These are phyloP conservation scores for Suillus subalutaceus DNA, from an alignment of 768 basidiomycete genomes.

Conservation along the genomic window DNA sequence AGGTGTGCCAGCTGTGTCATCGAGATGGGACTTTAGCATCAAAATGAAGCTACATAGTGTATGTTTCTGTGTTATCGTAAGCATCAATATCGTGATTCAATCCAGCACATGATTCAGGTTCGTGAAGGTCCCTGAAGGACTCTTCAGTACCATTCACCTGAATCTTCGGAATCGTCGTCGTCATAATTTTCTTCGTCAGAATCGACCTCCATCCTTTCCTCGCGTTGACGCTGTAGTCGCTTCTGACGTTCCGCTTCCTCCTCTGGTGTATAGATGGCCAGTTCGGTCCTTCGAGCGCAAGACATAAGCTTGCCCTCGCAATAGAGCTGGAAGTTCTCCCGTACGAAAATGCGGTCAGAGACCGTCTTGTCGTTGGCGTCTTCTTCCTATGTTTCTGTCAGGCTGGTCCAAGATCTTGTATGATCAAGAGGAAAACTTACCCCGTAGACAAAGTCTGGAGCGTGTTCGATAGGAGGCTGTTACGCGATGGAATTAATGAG, in stretches of 20 bases:
- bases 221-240: conserved; percentile 12
- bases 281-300: conserved; percentile 20
- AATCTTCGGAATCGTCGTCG: conserved; percentile 11
- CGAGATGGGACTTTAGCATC: not conserved
- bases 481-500: not conserved
- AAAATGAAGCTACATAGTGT: not conserved
- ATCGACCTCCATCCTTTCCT: conserved; percentile 15
- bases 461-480: conserved; percentile 29
- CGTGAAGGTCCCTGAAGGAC: not conserved
- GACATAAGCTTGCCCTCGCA: conserved; percentile 28
- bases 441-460: conserved; percentile 5
- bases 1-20: not conserved
- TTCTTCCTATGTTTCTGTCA: conserved; percentile 22
- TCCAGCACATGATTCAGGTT: not conserved
- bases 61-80: not conserved
- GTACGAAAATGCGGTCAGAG: conserved; percentile 21
- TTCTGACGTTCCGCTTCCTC: conserved; percentile 19
- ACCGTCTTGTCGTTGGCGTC: conserved; percentile 27
- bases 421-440: not conserved
- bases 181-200: conserved; percentile 15
- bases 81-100: not conserved
- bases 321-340: conserved; percentile 27
- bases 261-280: conserved; percentile 24
- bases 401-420: not conserved
- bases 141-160: not conserved